Conservation (phyloP, 352 stramenopile species). For the Pythium monospermum region DNA sequence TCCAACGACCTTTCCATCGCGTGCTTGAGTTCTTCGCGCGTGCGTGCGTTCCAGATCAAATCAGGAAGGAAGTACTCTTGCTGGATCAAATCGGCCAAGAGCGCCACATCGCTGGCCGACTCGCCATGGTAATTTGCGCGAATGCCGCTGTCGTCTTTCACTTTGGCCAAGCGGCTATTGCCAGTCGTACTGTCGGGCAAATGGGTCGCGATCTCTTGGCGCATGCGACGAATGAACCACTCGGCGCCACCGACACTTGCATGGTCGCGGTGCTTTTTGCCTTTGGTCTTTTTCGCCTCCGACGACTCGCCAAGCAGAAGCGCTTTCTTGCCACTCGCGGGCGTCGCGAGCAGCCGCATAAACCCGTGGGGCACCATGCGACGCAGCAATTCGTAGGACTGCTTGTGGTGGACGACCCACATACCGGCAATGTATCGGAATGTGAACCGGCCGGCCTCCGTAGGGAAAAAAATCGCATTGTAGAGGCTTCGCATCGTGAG, state of each 20-base stretch:
- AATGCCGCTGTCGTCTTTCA: conserved; percentile 34
- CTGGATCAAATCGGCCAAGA: conserved; percentile 58
- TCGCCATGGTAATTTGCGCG: conserved; percentile 73
- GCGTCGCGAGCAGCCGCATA: conserved; percentile 66
- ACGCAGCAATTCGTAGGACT: conserved; percentile 62
- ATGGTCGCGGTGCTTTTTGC: conserved; percentile 10
- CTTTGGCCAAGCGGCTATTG: conserved; percentile 11
- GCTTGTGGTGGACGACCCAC: conserved; percentile 71
- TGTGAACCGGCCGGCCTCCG: conserved; percentile 47
- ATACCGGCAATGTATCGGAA: conserved; percentile 75
- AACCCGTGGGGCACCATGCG: conserved; percentile 67
- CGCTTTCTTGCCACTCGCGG: conserved; percentile 52
- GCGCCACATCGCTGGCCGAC: conserved; percentile 55
- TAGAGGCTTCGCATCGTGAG: conserved; percentile 53
- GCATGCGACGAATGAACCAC: conserved; percentile 70
- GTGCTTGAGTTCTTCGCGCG: conserved; percentile 45
- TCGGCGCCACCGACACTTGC: conserved; percentile 20
- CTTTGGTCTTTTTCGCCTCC: conserved; percentile 6
- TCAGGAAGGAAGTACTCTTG: conserved; percentile 76
- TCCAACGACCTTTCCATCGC: conserved; percentile 13
- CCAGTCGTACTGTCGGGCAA: conserved; percentile 23
- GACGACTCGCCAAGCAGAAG: conserved; percentile 22
- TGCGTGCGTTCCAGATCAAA: conserved; percentile 70
- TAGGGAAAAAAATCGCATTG: conserved; percentile 66
- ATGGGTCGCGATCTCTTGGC: conserved; percentile 47